Evolutionary conservation across 208 protist genomes (phyloP), one percentile per base, ranked within the genome.

Genomic region (Crithidia bombi): DNA sequence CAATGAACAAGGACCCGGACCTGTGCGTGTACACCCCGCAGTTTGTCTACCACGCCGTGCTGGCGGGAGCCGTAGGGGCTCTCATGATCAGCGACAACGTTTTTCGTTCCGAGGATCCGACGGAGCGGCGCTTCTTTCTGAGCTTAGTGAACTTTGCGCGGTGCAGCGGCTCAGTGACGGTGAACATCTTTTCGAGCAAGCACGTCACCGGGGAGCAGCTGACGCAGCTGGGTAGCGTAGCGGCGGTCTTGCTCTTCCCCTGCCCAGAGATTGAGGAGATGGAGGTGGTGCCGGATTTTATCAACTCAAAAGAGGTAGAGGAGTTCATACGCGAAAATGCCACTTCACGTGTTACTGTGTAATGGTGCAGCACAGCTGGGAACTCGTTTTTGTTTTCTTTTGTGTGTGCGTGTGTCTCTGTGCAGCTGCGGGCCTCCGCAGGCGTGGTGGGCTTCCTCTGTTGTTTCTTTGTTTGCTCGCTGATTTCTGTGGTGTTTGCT

Each of bases 141-240:
- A 66, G 81, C 19, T 85, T 99, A 0, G 82, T 94, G 15, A 89
- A 98, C 50, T 85, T 81, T 35, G 97, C 98, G 5, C 89, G 90
- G 23, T 65, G 91, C 10, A 83, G 83, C 39, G 90, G 91, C 32
- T 92, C 87, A 5, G 0, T 89, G 0, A 30, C 85, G 0, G 96
- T 99, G 19, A 79, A 76, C 56, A 81, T 99, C 23, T 99, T 98
- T 69, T 98, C 96, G 30, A 94, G 91, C 51, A 86, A 93, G 23
- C 98, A 99, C 75, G 88, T 98, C 23, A 97, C 96, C 0, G 98
- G 98, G 17, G 93, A 99, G 75, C 95, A 98, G 79, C 83, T 99
- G 28, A 75, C 73, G 9, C 83, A 97, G 65, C 72, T 99, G 5
- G 92, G 91, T 33, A 96, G 93, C 35, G 76, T 98, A 15, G 98